Conservation (phyloP, 106 monocot species). For the Platanthera zijinensis region DNA sequence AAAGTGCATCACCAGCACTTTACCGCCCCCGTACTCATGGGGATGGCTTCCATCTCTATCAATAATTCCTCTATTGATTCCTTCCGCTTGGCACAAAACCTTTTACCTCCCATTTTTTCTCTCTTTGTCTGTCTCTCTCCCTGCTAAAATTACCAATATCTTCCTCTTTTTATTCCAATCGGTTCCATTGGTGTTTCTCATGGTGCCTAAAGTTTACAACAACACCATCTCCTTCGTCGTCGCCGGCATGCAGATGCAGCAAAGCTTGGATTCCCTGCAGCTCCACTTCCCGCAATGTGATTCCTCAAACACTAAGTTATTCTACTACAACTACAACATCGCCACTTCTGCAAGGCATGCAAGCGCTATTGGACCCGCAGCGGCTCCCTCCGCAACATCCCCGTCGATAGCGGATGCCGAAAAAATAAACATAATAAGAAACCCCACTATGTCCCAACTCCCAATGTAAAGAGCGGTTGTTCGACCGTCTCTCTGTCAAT, state of each 20-base stretch:
- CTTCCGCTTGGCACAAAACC: no score
- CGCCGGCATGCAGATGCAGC: neutral
- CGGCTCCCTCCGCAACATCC: constrained; percentile 45
- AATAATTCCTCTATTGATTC: no score
- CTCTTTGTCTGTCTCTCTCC: neutral
- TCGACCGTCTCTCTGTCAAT: neutral
- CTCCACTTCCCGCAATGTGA: constrained; percentile 15
- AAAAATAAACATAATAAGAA: neutral
- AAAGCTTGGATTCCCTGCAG: neutral
- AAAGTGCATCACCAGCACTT: no score
- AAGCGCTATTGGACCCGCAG: constrained; percentile 49
- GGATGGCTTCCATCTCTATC: no score
- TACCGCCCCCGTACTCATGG: no score
- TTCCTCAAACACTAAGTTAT: constrained; percentile 45
- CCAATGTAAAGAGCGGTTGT: neutral
- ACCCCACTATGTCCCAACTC: neutral
- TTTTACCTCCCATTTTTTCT: no score
- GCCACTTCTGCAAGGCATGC: constrained; percentile 34
- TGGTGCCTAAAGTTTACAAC: neutral
- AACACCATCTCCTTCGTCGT: neutral
- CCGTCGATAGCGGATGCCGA: constrained; percentile 24
- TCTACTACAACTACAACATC: constrained; percentile 48
- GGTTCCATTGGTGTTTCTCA: neutral
- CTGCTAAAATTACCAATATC: neutral
- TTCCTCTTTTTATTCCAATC: neutral